These are phyloP conservation scores for Aspergillus eucalypticola DNA, from an alignment of 2,329 filamentous ascomycete species.

Conservation along the genomic window DNA sequence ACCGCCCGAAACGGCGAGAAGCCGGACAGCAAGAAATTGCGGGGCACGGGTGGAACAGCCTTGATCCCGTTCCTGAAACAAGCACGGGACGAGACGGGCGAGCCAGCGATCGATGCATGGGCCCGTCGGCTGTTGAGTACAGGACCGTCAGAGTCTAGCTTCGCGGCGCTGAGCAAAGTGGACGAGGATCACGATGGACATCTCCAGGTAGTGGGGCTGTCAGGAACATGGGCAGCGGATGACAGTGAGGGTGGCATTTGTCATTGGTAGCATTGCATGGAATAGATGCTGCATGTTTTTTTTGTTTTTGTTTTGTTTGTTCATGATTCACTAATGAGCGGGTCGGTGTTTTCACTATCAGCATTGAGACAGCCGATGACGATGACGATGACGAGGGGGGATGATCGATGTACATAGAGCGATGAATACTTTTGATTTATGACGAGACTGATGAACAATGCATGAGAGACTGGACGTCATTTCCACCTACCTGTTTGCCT, in stretches of 20 bases:
- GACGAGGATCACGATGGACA: constrained; percentile 57
- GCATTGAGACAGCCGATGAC: not conserved
- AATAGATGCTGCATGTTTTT: not conserved
- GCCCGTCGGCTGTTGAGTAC: constrained; percentile 60
- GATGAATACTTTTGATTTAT: not conserved
- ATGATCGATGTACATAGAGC: constrained; percentile 1
- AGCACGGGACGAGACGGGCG: constrained; percentile 91
- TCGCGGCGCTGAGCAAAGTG: constrained; percentile 53
- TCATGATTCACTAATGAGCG: not conserved
- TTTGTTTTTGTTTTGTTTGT: not conserved
- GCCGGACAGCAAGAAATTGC: constrained; percentile 61
- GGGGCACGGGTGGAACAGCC: constrained; percentile 89
- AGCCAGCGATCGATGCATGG: constrained; percentile 76
- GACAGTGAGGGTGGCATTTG: constrained; percentile 69
- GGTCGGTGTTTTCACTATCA: not conserved
- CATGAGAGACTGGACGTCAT: not conserved
- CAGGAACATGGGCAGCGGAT: constrained; percentile 85
- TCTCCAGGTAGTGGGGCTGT: constrained; percentile 67
- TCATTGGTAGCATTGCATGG: constrained; percentile 47
- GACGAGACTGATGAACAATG: constrained; percentile 1
- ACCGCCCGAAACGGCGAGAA: constrained; percentile 41
- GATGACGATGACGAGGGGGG: not conserved
- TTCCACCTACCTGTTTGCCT: not conserved
- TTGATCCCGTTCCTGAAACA: constrained; percentile 96
- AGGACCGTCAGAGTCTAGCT: constrained; percentile 41